Conservation (phyloP, 768 basidiomycete species). For the Mycena filopes region DNA sequence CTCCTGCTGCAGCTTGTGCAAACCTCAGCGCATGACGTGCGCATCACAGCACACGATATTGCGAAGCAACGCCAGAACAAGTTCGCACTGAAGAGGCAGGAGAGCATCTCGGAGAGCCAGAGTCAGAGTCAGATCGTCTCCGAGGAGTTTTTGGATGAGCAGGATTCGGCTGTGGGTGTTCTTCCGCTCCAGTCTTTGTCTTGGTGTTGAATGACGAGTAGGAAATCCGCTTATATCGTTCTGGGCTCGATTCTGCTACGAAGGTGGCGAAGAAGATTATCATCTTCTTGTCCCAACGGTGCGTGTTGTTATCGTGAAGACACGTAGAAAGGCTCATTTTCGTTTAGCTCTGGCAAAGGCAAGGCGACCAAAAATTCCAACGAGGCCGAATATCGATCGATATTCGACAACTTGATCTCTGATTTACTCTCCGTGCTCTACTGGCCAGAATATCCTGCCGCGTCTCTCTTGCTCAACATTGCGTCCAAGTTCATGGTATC, state of each 20-base stretch:
- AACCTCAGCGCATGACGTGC: slow-evolving; percentile 91
- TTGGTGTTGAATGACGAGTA: slow-evolving; percentile 34
- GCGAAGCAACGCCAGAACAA: slow-evolving; percentile 71
- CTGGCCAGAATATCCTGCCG: slow-evolving; percentile 98
- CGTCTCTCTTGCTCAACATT: slow-evolving; percentile 81
- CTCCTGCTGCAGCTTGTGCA: slow-evolving; percentile 96
- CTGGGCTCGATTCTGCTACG: slow-evolving; percentile 82
- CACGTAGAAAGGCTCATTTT: slow-evolving; percentile 4
- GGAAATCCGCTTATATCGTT: slow-evolving; percentile 78
- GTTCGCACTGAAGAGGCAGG: slow-evolving; percentile 70
- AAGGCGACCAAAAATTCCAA: slow-evolving; percentile 91
- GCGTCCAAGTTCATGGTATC: slow-evolving; percentile 89
- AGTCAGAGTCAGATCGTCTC: slow-evolving; percentile 39
- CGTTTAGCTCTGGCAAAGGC: slow-evolving; percentile 80
- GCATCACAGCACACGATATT: slow-evolving; percentile 70
- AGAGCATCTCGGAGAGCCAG: slow-evolving; percentile 64
- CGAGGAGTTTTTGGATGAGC: slow-evolving; percentile 72
- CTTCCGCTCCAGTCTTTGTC: slow-evolving; percentile 3
- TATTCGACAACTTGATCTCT: slow-evolving; percentile 90
- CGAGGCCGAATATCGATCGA: slow-evolving; percentile 92
- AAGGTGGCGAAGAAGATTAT: slow-evolving; percentile 89
- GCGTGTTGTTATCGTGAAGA: slow-evolving; percentile 1
- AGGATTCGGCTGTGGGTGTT: slow-evolving; percentile 66
- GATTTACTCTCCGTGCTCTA: slow-evolving; percentile 90
- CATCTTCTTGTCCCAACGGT: slow-evolving; percentile 78